Evolutionary conservation across 2,329 filamentous ascomycete species (phyloP), one percentile per base, ranked within the genome.

Genomic region (Colletotrichum liriopes): DNA sequence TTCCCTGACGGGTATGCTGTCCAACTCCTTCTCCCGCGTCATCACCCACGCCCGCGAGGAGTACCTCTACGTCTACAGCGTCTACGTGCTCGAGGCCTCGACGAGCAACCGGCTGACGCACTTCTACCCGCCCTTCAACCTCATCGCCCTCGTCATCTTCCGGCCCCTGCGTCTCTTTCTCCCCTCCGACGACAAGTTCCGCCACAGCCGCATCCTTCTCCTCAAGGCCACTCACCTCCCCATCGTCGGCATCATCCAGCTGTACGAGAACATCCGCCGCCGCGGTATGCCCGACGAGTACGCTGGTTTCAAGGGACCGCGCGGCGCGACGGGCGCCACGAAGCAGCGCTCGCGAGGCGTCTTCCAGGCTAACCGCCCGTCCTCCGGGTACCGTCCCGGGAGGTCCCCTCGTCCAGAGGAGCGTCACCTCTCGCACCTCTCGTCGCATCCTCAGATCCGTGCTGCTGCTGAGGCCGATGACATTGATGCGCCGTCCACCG

Each of bases 1-100:
- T 61, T 93, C 92, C 26, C 84, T 95, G 74, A 95, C 94, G 47
- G 92, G 92, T 86, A 91, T 95, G 84, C 86, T 95, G 70, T 93
- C 91, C 77, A 94, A 94, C 83, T 93, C 90, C 79, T 92, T 95
- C 81, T 89, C 87, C 20, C 87, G 89, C 65, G 87, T 92, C 76
- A 91, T 91, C 76, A 86, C 86, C 61, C 89, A 91, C 75, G 90
- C 90, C 49, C 86, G 86, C 70, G 93, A 95, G 78, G 93, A 96
- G 80, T 95, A 95, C 77, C 86, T 95, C 43, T 95, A 93, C 78
- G 91, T 94, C 77, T 95, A 91, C 81, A 89, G 87, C 75, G 87
- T 90, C 62, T 91, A 91, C 79, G 91, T 91, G 75, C 85, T 91
- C 67, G 88, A 91, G 80, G 90, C 91, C 18, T 92, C 90, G 60